phyloP scores from a whole-genome alignment of 257 asterid genomes.

The Craterostigma plantagineum region DNA sequence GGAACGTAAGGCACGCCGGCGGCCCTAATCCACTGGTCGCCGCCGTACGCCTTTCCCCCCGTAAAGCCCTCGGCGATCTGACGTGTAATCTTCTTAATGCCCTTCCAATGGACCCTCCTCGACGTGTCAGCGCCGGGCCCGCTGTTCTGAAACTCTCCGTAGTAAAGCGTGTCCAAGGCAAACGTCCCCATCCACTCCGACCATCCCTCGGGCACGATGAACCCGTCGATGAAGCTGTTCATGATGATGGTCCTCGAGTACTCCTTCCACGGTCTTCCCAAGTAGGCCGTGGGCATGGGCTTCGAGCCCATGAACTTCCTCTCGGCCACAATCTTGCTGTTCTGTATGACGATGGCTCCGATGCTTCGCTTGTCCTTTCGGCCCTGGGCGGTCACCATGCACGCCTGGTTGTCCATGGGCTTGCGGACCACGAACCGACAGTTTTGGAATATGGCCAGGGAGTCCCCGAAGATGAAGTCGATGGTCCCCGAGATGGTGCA shows the following conservation, averaged over 20 bases:
- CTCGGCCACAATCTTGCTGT: constrained; percentile 18
- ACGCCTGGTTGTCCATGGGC: constrained; percentile 17
- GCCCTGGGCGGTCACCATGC: constrained; percentile 52
- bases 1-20: constrained; percentile 20
- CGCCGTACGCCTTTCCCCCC: constrained; percentile 5
- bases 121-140: constrained; percentile 20
- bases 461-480: constrained; percentile 36
- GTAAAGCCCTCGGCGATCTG: constrained; percentile 12
- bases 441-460: constrained; percentile 28
- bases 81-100: constrained; percentile 10
- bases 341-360: constrained; percentile 22
- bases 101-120: constrained; percentile 23
- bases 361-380: constrained; percentile 11
- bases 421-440: constrained; percentile 30
- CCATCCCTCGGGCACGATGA: constrained; percentile 31
- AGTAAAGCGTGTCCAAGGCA: constrained; percentile 15
- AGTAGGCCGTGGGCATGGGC: constrained; percentile 13
- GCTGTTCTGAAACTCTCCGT: constrained; percentile 23
- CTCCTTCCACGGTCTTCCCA: constrained; percentile 48
- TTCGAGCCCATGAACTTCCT: constrained; percentile 3
- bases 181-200: constrained; percentile 21
- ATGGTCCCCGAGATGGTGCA: too few species aligned
- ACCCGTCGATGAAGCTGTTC: constrained; percentile 14
- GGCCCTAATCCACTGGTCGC: constrained; percentile 12
- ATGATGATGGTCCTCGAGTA: constrained; percentile 35